A percentile compares a stretch with the other conserved stretches of the same genome.
These are phyloP conservation scores for Plenodomus tracheiphilus DNA, from an alignment of 2,329 filamentous ascomycete genomes.

Conservation along the genomic window DNA sequence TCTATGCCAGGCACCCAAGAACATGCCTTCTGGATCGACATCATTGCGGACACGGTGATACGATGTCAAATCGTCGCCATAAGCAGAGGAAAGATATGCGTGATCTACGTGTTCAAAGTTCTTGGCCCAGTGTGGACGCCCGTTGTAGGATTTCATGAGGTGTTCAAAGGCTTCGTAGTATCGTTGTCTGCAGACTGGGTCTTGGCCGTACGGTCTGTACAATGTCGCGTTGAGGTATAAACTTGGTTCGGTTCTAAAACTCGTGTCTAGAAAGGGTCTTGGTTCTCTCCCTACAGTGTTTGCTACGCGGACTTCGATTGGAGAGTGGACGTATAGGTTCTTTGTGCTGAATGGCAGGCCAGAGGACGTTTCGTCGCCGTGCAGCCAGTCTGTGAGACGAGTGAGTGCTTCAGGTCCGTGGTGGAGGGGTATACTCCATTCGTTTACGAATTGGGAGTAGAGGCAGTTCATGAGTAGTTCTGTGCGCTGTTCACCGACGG, in stretches of 20 bases:
- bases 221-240: conserved; percentile 89
- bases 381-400: conserved; percentile 84
- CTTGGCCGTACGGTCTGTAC: conserved; percentile 77
- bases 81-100: conserved; percentile 66
- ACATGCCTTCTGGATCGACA: conserved; percentile 81
- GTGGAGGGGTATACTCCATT: conserved; percentile 89
- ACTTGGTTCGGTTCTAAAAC: conserved; percentile 67
- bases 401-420: conserved; percentile 85
- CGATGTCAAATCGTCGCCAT: conserved; percentile 66
- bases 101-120: conserved; percentile 70
- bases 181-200: conserved; percentile 73
- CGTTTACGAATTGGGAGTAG: conserved; percentile 98
- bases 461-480: conserved; percentile 95
- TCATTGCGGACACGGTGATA: conserved; percentile 71
- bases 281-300: conserved; percentile 63
- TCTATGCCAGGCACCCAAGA: conserved; percentile 88
- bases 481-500: conserved; percentile 75
- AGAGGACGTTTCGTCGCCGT: conserved; percentile 69
- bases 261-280: conserved; percentile 74
- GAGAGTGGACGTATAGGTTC: conserved; percentile 83
- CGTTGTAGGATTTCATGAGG: conserved; percentile 83
- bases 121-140: conserved; percentile 89
- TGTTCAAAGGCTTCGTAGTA: conserved; percentile 93
- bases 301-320: conserved; percentile 85
- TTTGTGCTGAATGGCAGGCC: conserved; percentile 80